Evolutionary conservation across 306 rosid genomes (phyloP).

Genomic region (Astragalus glycyphyllos): DNA sequence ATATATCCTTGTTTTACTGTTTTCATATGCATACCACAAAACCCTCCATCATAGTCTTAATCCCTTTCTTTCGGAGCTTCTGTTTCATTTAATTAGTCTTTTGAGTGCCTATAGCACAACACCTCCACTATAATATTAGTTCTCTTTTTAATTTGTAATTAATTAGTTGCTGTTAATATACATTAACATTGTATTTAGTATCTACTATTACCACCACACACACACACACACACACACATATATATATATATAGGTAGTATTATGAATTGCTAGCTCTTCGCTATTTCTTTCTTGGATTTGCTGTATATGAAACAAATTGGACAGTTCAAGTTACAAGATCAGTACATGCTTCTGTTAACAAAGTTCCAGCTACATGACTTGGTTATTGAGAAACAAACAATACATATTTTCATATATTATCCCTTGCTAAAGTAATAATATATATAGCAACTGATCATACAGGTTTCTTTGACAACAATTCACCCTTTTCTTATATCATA

Average conservation of each 20-base stretch:
- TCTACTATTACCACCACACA: no score
- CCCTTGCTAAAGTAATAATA: conserved; percentile 45
- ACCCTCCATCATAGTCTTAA: conserved; percentile 33
- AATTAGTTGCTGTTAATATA: neutral
- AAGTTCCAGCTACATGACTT: conserved; percentile 47
- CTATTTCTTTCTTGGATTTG: neutral
- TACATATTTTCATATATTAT: conserved; percentile 38
- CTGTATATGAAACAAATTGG: conserved; percentile 25
- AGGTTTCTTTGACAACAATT: conserved; percentile 61
- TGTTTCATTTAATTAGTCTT: no score
- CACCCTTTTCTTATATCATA: conserved; percentile 44
- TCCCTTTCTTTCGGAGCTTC: no score
- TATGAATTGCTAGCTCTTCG: neutral
- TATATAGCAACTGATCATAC: conserved; percentile 42
- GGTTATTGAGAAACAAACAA: conserved; percentile 43
- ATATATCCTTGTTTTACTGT: conserved; percentile 41
- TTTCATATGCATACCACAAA: conserved; percentile 44
- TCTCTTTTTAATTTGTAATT: neutral
- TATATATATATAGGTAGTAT: neutral
- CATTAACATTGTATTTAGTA: neutral
- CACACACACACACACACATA: no score
- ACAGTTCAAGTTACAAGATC: conserved; percentile 34
- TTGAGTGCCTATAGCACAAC: neutral
- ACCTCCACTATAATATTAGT: conserved; percentile 15
- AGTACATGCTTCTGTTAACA: conserved; percentile 33